These are phyloP conservation scores for Fusarium palustre DNA, from an alignment of 2,329 filamentous ascomycete species.

Conservation along the genomic window DNA sequence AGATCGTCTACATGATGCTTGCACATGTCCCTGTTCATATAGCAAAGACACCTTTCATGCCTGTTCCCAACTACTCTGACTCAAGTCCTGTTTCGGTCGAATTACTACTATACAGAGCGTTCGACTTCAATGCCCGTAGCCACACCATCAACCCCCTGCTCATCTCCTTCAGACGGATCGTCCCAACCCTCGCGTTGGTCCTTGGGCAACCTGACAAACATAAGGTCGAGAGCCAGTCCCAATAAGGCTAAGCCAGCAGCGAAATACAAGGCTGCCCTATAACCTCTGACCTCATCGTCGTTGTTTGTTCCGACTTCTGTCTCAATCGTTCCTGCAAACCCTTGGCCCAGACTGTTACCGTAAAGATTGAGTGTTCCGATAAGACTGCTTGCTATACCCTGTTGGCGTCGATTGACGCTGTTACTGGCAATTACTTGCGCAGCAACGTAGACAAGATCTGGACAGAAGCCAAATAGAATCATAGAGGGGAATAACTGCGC, in stretches of 20 bases:
- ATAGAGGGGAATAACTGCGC: slow-evolving; percentile 56
- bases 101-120: neutral
- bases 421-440: slow-evolving; percentile 67
- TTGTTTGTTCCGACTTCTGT: slow-evolving; percentile 25
- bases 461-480: slow-evolving; percentile 53
- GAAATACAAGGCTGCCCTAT: slow-evolving; percentile 21
- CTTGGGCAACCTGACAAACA: slow-evolving; percentile 23
- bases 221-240: slow-evolving; percentile 7
- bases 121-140: slow-evolving; percentile 13
- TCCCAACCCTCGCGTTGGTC: slow-evolving; percentile 29
- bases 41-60: neutral
- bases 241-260: slow-evolving; percentile 14
- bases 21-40: neutral
- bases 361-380: slow-evolving; percentile 56
- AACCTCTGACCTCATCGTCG: slow-evolving; percentile 2
- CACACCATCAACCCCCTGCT: slow-evolving; percentile 1
- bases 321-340: slow-evolving; percentile 53
- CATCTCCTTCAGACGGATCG: neutral
- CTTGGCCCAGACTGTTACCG: slow-evolving; percentile 49
- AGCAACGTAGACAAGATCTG: slow-evolving; percentile 63
- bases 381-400: slow-evolving; percentile 63
- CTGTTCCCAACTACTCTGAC: neutral
- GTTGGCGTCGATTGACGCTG: slow-evolving; percentile 59
- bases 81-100: neutral
- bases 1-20: neutral